Evolutionary conservation across 306 rosid genomes (phyloP).

Genomic region (Ceratonia siliqua): DNA sequence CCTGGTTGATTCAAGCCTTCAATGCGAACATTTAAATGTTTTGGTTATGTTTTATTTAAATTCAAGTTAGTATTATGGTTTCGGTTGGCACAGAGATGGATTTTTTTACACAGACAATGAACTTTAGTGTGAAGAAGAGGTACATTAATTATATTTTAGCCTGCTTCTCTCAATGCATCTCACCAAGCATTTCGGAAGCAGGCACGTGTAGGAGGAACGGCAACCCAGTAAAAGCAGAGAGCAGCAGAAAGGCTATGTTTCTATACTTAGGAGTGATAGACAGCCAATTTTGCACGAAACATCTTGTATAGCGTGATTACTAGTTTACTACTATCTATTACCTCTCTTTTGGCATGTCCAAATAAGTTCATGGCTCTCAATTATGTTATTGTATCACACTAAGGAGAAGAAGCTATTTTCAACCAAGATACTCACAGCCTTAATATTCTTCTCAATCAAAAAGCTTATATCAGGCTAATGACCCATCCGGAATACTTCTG

Average conservation of each 20-base stretch:
- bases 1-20: no score
- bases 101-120: no score
- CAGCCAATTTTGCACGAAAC: not conserved
- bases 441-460: not conserved
- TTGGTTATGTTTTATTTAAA: no score
- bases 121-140: no score
- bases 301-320: not conserved
- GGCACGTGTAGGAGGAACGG: not conserved
- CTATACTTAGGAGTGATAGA: not conserved
- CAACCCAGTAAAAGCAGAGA: constrained; percentile 9
- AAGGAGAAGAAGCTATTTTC: not conserved
- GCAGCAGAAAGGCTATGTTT: not conserved
- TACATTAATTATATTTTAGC: no score
- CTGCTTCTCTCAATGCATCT: no score
- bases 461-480: not conserved
- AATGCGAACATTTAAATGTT: no score
- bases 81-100: no score
- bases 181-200: not conserved
- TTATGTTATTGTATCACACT: not conserved
- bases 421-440: not conserved
- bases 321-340: no score
- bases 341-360: constrained; percentile 20
- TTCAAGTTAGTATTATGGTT: no score
- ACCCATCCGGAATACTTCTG: not conserved
- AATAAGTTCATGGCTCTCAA: not conserved